phyloP scores from a whole-genome alignment of 2,329 filamentous ascomycete genomes.

The Microascus cirrosus region DNA sequence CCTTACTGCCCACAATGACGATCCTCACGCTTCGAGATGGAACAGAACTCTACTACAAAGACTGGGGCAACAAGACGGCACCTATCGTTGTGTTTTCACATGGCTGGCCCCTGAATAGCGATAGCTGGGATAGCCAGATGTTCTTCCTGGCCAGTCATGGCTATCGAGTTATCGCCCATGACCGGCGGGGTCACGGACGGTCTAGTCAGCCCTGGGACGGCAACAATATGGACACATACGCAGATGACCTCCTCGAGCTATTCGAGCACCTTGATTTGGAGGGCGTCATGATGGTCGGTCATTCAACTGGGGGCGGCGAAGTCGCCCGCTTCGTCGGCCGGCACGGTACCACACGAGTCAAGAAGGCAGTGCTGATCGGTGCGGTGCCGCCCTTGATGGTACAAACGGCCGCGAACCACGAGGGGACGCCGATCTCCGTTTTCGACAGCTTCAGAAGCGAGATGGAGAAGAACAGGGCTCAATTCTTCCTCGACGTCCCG shows the following conservation, averaged over 20 bases:
- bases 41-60: background rate
- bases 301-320: background rate
- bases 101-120: background rate
- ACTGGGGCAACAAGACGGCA: background rate
- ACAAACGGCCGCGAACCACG: background rate
- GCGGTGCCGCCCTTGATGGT: background rate
- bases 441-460: background rate
- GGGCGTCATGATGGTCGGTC: background rate
- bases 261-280: background rate
- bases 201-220: background rate
- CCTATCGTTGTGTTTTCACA: background rate
- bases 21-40: background rate
- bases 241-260: background rate
- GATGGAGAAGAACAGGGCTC: background rate
- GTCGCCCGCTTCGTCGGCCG: background rate
- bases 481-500: background rate
- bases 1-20: background rate
- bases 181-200: background rate
- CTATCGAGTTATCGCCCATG: background rate
- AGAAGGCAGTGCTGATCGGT: background rate
- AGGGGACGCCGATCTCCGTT: background rate
- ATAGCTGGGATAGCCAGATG: background rate
- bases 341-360: background rate
- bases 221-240: background rate
- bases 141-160: background rate